phyloP scores from a whole-genome alignment of 1,284 basidiomycete species.

The Malassezia nana region DNA sequence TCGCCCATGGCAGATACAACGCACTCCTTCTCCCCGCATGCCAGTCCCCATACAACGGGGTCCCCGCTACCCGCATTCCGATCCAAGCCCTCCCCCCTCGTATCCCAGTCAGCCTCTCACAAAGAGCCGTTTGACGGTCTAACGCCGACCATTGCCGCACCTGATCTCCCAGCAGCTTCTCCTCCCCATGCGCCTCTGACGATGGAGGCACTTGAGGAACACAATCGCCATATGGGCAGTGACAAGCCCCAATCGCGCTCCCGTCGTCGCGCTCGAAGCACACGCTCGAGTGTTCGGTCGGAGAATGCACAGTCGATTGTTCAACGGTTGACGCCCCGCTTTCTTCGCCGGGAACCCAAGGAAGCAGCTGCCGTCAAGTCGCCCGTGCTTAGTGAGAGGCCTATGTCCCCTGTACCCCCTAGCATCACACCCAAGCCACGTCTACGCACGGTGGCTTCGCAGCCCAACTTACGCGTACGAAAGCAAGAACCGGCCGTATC shows the following conservation, averaged over 20 bases:
- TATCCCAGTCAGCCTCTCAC: not conserved
- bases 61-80: not conserved
- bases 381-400: not conserved
- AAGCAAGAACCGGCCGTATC: not conserved
- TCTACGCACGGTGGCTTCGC: not conserved
- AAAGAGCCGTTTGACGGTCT: not conserved
- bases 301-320: slow-evolving; percentile 2
- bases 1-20: not conserved
- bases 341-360: not conserved
- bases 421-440: not conserved
- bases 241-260: not conserved
- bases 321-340: slow-evolving; percentile 1
- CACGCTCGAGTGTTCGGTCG: slow-evolving; percentile 4
- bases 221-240: not conserved
- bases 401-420: not conserved
- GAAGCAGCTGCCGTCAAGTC: not conserved
- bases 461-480: not conserved
- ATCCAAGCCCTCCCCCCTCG: not conserved
- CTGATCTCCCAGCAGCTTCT: not conserved
- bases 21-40: not conserved
- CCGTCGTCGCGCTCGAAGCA: not conserved
- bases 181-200: not conserved
- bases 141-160: not conserved
- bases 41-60: not conserved
- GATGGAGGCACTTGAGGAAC: slow-evolving; percentile 5